Conservation (phyloP, 2,329 filamentous ascomycete genomes). For the Colletotrichum nymphaeae region DNA sequence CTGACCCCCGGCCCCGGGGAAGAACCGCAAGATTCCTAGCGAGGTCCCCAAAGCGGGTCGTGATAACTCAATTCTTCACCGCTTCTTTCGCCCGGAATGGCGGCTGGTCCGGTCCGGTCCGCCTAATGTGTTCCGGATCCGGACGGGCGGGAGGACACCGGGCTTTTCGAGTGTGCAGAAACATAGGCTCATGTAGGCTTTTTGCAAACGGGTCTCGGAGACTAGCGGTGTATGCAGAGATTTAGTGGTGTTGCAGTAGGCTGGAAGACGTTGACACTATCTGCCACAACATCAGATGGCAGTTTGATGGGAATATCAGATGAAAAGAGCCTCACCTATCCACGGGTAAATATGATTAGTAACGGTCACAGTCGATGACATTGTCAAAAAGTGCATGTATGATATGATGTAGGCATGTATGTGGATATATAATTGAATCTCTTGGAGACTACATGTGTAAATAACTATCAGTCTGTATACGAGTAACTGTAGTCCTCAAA, state of each 20-base stretch:
- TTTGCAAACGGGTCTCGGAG: background rate
- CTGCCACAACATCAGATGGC: background rate
- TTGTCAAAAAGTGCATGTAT: background rate
- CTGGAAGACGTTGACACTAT: background rate
- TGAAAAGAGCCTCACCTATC: background rate
- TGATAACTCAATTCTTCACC: conserved; percentile 13
- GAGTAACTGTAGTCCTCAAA: conserved; percentile 13
- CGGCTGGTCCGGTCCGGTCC: conserved; percentile 26
- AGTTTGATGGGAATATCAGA: background rate
- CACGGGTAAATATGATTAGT: background rate
- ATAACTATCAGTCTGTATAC: conserved; percentile 7
- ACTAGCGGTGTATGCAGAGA: conserved; percentile 10
- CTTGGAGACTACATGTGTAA: conserved; percentile 12
- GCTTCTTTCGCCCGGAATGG: conserved; percentile 21
- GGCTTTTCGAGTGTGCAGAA: background rate
- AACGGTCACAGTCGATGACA: too few species aligned
- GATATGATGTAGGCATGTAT: background rate
- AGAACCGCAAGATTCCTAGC: background rate
- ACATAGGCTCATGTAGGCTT: background rate
- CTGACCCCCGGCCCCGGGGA: background rate
- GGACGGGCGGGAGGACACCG: background rate
- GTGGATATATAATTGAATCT: background rate
- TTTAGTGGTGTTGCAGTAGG: background rate
- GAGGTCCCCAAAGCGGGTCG: background rate
- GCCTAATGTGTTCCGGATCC: conserved; percentile 7